These are phyloP conservation scores for Solanum sejunctum DNA, from an alignment of 257 asterid species.

Conservation along the genomic window DNA sequence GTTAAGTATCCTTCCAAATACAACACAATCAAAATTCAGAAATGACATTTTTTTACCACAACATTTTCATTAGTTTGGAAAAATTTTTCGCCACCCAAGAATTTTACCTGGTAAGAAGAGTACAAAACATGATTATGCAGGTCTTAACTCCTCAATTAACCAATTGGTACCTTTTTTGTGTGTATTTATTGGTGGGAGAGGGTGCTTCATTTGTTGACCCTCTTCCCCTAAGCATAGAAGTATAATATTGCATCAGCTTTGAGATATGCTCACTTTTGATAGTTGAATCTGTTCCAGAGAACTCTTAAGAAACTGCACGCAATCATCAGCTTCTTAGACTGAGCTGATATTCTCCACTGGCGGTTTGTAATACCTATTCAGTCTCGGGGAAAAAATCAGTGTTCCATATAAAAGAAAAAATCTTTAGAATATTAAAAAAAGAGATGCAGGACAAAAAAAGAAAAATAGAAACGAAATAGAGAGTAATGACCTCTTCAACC, in stretches of 20 bases:
- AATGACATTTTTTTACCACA: constrained; percentile 17
- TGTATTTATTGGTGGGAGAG: background rate
- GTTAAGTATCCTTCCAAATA: background rate
- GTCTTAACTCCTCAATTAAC: background rate
- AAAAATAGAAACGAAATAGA: background rate
- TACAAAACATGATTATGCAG: background rate
- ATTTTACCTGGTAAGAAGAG: constrained; percentile 21
- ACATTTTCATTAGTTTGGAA: constrained; percentile 4
- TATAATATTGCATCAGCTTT: background rate
- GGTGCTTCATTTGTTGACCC: background rate
- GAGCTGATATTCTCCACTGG: constrained; percentile 29
- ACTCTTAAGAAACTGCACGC: constrained; percentile 33
- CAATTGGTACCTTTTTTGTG: background rate
- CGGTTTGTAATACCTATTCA: constrained; percentile 34
- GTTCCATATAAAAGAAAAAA: background rate
- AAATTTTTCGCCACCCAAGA: constrained; percentile 19
- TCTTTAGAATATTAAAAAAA: background rate
- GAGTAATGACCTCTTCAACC: constrained; percentile 15
- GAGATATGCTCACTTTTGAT: constrained; percentile 19
- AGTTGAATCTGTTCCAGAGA: constrained; percentile 32
- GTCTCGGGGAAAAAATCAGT: background rate
- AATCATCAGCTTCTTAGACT: constrained; percentile 40
- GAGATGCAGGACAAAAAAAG: background rate
- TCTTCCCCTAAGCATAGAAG: background rate
- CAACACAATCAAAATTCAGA: background rate